phyloP scores from a whole-genome alignment of 2,329 filamentous ascomycete species.

The Ascochyta koolunga region DNA sequence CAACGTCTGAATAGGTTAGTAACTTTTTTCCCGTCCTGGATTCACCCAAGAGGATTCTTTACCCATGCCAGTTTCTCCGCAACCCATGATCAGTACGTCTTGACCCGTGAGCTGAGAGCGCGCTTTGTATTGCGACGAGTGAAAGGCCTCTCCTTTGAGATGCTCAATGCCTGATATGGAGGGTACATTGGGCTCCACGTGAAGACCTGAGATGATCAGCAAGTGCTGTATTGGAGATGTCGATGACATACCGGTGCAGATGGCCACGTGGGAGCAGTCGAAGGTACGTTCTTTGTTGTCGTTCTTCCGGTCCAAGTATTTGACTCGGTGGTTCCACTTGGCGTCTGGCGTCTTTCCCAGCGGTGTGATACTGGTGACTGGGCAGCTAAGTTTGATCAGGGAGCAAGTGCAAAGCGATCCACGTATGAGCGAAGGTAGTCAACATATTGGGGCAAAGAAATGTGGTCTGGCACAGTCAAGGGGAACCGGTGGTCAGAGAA shows the following conservation, averaged over 20 bases:
- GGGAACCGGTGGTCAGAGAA: slow-evolving; percentile 59
- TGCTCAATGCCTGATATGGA: slow-evolving; percentile 38
- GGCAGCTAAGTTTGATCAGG: slow-evolving; percentile 36
- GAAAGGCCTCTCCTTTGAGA: slow-evolving; percentile 32
- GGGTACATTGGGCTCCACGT: slow-evolving; percentile 42
- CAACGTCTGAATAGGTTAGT: no score
- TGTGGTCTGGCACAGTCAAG: slow-evolving; percentile 47
- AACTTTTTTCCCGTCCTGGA: no score
- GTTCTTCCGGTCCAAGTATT: slow-evolving; percentile 25
- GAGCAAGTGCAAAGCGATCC: slow-evolving; percentile 31
- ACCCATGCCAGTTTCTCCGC: no score
- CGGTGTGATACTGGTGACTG: slow-evolving; percentile 31
- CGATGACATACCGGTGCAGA: slow-evolving; percentile 28
- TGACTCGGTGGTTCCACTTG: slow-evolving; percentile 38
- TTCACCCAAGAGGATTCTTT: no score
- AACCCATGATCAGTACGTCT: no score
- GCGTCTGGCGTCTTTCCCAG: slow-evolving; percentile 22
- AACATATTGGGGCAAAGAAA: slow-evolving; percentile 42
- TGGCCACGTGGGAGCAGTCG: slow-evolving; percentile 39
- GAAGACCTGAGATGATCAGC: slow-evolving; percentile 19
- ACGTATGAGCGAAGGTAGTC: slow-evolving; percentile 38
- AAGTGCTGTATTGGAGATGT: not conserved
- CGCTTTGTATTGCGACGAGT: slow-evolving; percentile 40
- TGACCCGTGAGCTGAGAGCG: slow-evolving; percentile 37
- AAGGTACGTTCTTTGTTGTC: slow-evolving; percentile 24